phyloP scores from a whole-genome alignment of 2,329 filamentous ascomycete genomes.

The Claviceps sp. region DNA sequence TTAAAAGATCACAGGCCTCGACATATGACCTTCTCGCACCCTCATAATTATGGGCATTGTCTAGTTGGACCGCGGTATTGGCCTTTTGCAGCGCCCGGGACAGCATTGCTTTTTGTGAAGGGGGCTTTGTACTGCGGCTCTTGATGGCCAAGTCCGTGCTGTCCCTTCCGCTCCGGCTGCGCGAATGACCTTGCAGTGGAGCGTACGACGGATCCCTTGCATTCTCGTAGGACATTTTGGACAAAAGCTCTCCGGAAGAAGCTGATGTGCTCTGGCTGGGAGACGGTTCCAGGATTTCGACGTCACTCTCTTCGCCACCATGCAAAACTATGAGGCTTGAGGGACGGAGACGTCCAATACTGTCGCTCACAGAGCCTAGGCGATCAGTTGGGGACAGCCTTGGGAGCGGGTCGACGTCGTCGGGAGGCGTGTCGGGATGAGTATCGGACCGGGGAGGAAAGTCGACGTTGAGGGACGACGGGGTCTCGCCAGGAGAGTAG shows the following conservation, averaged over 20 bases:
- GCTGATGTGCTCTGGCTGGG: conserved; percentile 2
- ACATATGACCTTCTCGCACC: conserved; percentile 81
- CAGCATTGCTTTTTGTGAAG: conserved; percentile 86
- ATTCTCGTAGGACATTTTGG: conserved; percentile 19
- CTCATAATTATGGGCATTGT: conserved; percentile 91
- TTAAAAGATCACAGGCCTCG: conserved; percentile 78
- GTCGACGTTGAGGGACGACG: neutral
- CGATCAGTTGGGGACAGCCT: conserved; percentile 14
- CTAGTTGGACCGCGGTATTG: conserved; percentile 86
- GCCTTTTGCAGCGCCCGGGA: conserved; percentile 92
- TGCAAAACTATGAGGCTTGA: conserved; percentile 5
- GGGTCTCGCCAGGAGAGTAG: conserved; percentile 2
- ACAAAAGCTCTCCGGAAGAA: conserved; percentile 4
- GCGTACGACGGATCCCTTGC: conserved; percentile 14
- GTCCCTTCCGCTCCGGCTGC: conserved; percentile 19
- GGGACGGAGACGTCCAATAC: neutral
- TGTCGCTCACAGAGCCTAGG: conserved; percentile 12
- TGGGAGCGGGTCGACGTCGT: conserved; percentile 4
- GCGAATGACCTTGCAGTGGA: conserved; percentile 17
- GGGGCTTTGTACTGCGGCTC: conserved; percentile 26
- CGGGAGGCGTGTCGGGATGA: conserved; percentile 4
- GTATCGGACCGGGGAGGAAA: neutral
- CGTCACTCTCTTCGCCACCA: conserved; percentile 5
- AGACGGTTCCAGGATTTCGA: conserved; percentile 9
- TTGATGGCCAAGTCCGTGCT: conserved; percentile 19